Base-by-base conservation (phyloP, 441 rosid genomes). In the Gossypium davidsonii region DNA sequence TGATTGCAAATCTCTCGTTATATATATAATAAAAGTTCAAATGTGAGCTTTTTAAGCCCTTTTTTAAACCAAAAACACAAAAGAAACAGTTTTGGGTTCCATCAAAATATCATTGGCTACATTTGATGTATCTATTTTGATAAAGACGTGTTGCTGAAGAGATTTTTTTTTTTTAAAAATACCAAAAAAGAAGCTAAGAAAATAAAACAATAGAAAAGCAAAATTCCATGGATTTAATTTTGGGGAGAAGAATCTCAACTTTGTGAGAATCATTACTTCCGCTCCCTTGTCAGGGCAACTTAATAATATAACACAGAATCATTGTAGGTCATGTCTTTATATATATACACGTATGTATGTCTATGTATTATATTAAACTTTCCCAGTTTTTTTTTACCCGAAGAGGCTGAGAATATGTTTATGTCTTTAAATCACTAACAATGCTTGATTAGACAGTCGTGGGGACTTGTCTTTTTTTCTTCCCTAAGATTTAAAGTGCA, bases 371-470 rank as follows among this genome's bases (percentile, higher is more conserved):
- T 63, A 73, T 83, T 83, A 73, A 73, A 62, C 73, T 37, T 64
- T 74, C 18, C 10, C 53, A 12, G 2, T 3, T 70, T 31, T 28
- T 31, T 10, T 55, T 53, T 57, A 23, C 46, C 68, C 39, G 5
- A 3, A 48, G 8, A 26, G 26, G 20, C 11, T 60, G 20, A 67
- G 12, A 34, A 73, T 21, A 10, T 10, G 23, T 67, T 61, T 20
- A 42, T 23, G 17, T 42, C 20, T 3, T 64, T 67, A 62, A 65
- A 62, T 73, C 51, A 72, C 53, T 71, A 28, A 31, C 75, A 72
- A 76, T 69, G 75, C 39, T 76, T 82, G 85, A 85, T 80, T 62
- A 77, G 85, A 85, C 84, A 55, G 15, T 68, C 20, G 80, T 79
- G 79, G 80, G 65, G 75, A 49, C 66, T 57, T 34, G 51, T 61